Base-by-base conservation (phyloP, 805 yeast genomes). In the Lachancea kluyveri region DNA sequence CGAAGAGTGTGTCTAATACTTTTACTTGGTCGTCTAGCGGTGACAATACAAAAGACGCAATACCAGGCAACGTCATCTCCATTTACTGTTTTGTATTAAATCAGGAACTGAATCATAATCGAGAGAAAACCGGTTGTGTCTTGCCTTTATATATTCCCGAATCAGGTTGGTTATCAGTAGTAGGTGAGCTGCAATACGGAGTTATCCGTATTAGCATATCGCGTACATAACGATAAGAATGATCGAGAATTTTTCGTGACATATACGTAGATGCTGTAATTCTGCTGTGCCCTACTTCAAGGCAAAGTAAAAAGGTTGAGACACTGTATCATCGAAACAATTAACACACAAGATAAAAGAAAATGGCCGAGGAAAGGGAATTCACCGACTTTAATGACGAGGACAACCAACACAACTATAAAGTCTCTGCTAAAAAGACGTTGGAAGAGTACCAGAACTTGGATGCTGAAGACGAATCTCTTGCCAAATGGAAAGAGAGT, bases 401-500 rank as follows among this genome's bases (percentile, higher is more conserved):
- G 16, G 42, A 45, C 17, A 29, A 26, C 11, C 28, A 33, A 5
- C 55, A 57, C 29, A 46, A 38, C 7, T 59, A 59, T 36, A 54
- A 48, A 28, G 61, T 66, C 9, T 41, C 63, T 4, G 70, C 62
- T 12, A 73, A 87, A 64, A 86, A 86, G 52, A 80, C 94, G 11
- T 70, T 87, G 24, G 86, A 74, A 25, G 95, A 87, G 54, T 87
- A 87, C 59, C 74, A 79, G 34, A 70, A 78, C 35, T 61, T 87
- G 44, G 96, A 87, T 53, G 90, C 90, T 8, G 82, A 86, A 46
- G 96, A 87, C 55, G 95, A 85, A 59, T 80, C 94, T 11, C 67
- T 87, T 41, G 83, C 80, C 40, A 84, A 83, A 58, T 87, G 96
- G 96, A 88, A 88, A 58, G 83, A 77, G 36, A 82, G 94, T 1